Evolutionary conservation across 2,329 filamentous ascomycete genomes (phyloP), one percentile per base, ranked within the genome.

Genomic region (Fusarium algeriense): DNA sequence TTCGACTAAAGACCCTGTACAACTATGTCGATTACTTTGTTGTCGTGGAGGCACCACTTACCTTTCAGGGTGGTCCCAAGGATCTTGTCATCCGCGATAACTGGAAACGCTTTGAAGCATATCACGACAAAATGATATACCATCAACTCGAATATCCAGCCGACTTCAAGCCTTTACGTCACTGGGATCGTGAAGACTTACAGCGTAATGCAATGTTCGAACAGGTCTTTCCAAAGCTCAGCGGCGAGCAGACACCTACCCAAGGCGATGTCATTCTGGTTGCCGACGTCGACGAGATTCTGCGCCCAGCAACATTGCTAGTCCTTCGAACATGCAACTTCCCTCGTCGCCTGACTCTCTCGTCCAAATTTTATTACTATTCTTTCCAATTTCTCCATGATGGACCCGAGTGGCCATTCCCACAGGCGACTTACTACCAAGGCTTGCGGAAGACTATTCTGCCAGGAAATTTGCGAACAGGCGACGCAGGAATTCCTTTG

Each of bases 11-110:
- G 73, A 87, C 87, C 5, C 84, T 90, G 19, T 86, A 86, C 61
- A 78, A 85, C 41, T 80, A 86, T 44, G 88, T 91, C 64, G 89
- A 92, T 80, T 90, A 90, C 79, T 92, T 90, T 72, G 82, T 92
- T 73, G 84, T 92, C 37, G 84, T 91, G 54, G 90, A 92, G 80
- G 85, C 86, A 2, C 77, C 81, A 20, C 84, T 81, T 53, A 90
- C 89, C 2, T 91, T 91, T 71, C 89, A 89, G 19, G 85, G 85
- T 38, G 80, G 80, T 2, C 78, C 82, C 12, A 91, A 91, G 79
- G 84, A 86, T 3, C 81, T 91, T 15, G 77, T 82, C 38, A 82
- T 90, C 62, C 80, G 81, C 15, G 82, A 87, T 15, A 87, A 87
- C 77, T 85, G 87, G 83, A 77, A 81, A 28, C 79, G 79, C 10